Base-by-base conservation (phyloP, 1,284 basidiomycete species). In the Rhodotorula sp. region DNA sequence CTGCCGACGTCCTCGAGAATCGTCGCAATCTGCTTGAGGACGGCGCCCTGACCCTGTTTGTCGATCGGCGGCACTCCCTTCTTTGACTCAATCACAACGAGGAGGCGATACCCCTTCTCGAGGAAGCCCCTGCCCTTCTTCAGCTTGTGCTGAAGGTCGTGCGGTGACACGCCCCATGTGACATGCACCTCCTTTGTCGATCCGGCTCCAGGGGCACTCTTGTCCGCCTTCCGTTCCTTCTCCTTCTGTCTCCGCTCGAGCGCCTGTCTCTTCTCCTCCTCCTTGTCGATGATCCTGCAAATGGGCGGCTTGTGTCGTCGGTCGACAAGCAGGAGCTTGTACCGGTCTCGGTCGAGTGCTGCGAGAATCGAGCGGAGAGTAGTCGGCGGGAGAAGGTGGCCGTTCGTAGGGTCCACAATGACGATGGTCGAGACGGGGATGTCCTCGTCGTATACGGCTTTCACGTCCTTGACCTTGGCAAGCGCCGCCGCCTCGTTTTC, bases 81-180 rank as follows among this genome's bases (percentile, higher is more conserved):
- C 66, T 72, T 74, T 36, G 62, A 54, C 39, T 70, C 72, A 34
- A 89, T 85, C 24, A 70, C 66, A 39, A 92, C 77, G 64, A 84
- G 83, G 66, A 91, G 85, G 20, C 84, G 81, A 52, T 82, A 81
- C 2, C 88, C 88, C 68, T 86, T 85, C 74, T 83, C 84, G 64
- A 92, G 80, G 57, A 88, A 85, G 62, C 84, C 81, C 56, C 82
- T 81, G 17, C 84, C 85, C 78, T 87, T 88, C 69, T 81, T 82
- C 48, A 92, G 73, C 78, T 91, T 92, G 79, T 89, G 88, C 49
- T 82, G 82, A 24, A 89, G 76, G 76, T 92, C 90, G 24, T 83
- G 85, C 30, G 79, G 72, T 15, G 82, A 85, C 32, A 87, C 85
- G 15, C 82, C 83, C 89, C 89, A 92, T 10, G 87, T 86, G 66